Conservation (phyloP, 2,329 filamentous ascomycete species). For the Colletotrichum eremochloae region DNA sequence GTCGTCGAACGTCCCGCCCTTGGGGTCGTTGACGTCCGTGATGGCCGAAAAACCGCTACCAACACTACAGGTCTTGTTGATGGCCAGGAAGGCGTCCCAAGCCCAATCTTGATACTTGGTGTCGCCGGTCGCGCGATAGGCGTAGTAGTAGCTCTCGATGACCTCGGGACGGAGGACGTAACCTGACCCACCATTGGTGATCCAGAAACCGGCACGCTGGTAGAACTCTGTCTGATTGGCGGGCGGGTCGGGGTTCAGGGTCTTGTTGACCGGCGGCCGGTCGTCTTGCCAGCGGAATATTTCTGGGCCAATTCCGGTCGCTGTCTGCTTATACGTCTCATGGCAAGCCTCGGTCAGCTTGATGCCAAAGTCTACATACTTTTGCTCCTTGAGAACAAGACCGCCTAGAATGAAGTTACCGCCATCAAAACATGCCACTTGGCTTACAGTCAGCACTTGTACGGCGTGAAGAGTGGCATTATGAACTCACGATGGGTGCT, state of each 20-base stretch:
- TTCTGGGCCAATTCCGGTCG: constrained; percentile 84
- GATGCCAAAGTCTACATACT: constrained; percentile 82
- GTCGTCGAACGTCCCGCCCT: constrained; percentile 73
- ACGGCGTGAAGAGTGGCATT: constrained; percentile 26
- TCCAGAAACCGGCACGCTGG: constrained; percentile 77
- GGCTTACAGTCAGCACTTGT: constrained; percentile 53
- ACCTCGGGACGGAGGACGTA: constrained; percentile 86
- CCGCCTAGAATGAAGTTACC: constrained; percentile 90
- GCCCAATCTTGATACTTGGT: constrained; percentile 85
- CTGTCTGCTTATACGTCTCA: constrained; percentile 77
- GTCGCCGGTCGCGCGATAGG: constrained; percentile 83
- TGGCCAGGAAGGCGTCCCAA: constrained; percentile 81
- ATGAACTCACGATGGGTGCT: constrained; percentile 64
- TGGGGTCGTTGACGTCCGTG: constrained; percentile 71
- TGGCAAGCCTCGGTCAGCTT: constrained; percentile 79
- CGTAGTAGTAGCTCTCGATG: constrained; percentile 88
- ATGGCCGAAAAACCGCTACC: constrained; percentile 78
- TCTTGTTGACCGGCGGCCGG: constrained; percentile 50
- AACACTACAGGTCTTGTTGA: constrained; percentile 73
- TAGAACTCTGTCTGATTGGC: constrained; percentile 70
- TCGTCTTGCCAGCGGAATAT: constrained; percentile 72
- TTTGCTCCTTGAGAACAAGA: constrained; percentile 72
- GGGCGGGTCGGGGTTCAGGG: constrained; percentile 59
- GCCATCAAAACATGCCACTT: constrained; percentile 84
- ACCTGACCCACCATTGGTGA: constrained; percentile 58